Evolutionary conservation across 495 filamentous ascomycete species (phyloP), one percentile per base, ranked within the genome.

Genomic region (Aspergillus indologenus): DNA sequence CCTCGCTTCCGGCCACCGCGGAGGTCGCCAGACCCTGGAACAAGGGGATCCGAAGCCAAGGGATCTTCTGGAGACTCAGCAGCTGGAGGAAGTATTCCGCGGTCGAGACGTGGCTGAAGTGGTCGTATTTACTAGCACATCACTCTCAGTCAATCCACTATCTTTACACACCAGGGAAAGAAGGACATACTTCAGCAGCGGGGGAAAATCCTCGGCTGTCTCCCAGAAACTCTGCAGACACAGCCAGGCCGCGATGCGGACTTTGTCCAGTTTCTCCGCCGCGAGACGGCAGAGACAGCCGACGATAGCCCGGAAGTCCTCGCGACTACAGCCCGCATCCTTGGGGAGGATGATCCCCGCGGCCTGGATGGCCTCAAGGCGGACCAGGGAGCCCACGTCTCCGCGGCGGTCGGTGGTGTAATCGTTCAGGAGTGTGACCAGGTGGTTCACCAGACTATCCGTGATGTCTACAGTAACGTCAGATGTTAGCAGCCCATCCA

Each of bases 391-490:
- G 4, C 94, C 94, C 54, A 97, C 79, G 65, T 99, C 94, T 14
- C 94, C 95, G 9, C 91, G 81, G 44, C 89, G 81, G 63, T 89
- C 91, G 11, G 89, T 90, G 0, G 90, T 92, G 62, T 98, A 97
- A 67, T 99, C 92, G 55, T 94, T 88, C 45, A 98, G 68, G 11
- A 87, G 62, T 67, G 77, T 20, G 60, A 73, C 29, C 81, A 74
- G 22, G 80, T 69, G 43, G 2, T 60, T 59, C 17, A 65, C 61
- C 43, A 78, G 58, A 45, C 21, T 60, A 46, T 70, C 59, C 12
- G 64, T 68, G 15, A 63, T 26, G 53, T 54, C 75, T 78, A 19
- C 22, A 8, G 34, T 40, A 40, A 14, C 6, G 43, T 72, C 63
- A 73, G 62, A 44, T 20, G 48, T 15, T 29, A n/a, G 34, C 20